Conservation (phyloP, 192 early-diverging fungal genomes). For the Entomortierella beljakovae region DNA sequence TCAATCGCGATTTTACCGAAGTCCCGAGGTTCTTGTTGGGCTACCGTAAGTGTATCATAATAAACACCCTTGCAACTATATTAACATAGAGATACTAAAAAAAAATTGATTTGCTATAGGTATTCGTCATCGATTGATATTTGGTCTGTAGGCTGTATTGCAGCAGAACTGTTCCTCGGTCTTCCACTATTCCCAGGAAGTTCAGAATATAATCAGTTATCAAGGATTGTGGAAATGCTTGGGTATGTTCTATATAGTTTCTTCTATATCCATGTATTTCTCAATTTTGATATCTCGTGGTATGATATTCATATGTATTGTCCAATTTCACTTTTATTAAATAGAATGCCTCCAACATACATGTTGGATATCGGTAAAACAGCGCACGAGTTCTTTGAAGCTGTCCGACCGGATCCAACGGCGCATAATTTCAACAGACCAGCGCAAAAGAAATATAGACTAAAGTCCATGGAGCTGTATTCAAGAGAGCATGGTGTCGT, state of each 20-base stretch:
- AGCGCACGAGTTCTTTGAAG: conserved; percentile 88
- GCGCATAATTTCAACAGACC: conserved; percentile 15
- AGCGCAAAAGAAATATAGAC: conserved; percentile 63
- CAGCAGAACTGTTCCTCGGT: conserved; percentile 95
- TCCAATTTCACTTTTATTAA: not conserved
- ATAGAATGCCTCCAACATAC: conserved; percentile 82
- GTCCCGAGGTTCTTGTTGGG: conserved; percentile 95
- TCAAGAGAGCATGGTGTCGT: conserved; percentile 79
- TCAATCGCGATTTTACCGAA: conserved; percentile 97
- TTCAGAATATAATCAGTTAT: conserved; percentile 96
- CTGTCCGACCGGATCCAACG: conserved; percentile 53
- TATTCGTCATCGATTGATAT: conserved; percentile 97
- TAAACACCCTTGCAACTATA: too few relatives aligned
- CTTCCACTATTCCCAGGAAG: conserved; percentile 95
- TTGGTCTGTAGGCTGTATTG: conserved; percentile 99
- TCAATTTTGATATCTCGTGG: too few relatives aligned
- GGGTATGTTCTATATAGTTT: too few relatives aligned
- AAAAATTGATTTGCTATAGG: too few relatives aligned
- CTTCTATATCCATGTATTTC: too few relatives aligned
- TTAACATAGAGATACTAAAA: too few relatives aligned
- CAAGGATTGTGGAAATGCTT: conserved; percentile 93
- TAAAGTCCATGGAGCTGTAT: conserved; percentile 89
- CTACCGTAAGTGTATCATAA: conserved; percentile 64
- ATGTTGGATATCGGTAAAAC: conserved; percentile 96
- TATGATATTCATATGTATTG: not conserved